Evolutionary conservation across 768 basidiomycete genomes (phyloP).

Genomic region (Cyathus striatus): DNA sequence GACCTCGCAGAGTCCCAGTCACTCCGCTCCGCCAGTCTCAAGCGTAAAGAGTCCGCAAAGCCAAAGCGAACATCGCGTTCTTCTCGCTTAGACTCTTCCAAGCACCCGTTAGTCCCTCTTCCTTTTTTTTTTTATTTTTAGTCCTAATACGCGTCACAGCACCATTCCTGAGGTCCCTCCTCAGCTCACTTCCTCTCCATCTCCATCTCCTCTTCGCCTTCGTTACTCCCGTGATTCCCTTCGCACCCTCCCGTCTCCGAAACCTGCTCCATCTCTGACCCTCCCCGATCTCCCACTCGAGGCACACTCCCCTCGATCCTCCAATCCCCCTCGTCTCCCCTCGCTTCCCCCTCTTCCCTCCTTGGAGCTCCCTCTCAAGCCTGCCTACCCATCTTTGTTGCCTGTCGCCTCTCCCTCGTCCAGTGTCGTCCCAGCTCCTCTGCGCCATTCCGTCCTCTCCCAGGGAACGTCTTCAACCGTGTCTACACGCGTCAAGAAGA

Average conservation of each 20-base stretch:
- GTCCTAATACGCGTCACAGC: slow-evolving; percentile 12
- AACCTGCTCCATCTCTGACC: slow-evolving; percentile 50
- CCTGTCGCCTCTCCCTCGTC: slow-evolving; percentile 13
- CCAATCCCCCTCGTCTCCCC: slow-evolving; percentile 23
- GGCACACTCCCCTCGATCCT: slow-evolving; percentile 11
- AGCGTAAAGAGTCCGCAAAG: slow-evolving; percentile 17
- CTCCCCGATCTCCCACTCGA: slow-evolving; percentile 39
- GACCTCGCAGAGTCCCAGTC: slow-evolving; percentile 57
- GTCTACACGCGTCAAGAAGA: slow-evolving; percentile 38
- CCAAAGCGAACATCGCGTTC: slow-evolving; percentile 9
- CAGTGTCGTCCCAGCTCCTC: slow-evolving; percentile 8
- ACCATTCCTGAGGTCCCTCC: slow-evolving; percentile 15
- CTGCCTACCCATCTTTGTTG: slow-evolving; percentile 8
- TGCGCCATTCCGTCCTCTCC: slow-evolving; percentile 4
- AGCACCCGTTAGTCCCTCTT: too few relatives aligned
- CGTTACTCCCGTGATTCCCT: slow-evolving; percentile 33
- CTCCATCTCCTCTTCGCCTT: slow-evolving; percentile 14
- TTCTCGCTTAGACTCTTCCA: slow-evolving; percentile 9
- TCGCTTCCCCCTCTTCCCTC: slow-evolving; percentile 20
- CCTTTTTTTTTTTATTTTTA: neutral
- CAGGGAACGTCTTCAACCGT: slow-evolving; percentile 27
- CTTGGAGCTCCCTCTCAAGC: slow-evolving; percentile 16
- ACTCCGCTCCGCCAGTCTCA: slow-evolving; percentile 31
- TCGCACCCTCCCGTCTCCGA: slow-evolving; percentile 51
- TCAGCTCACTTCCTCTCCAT: slow-evolving; percentile 9